Evolutionary conservation across 2,329 filamentous ascomycete species (phyloP).

Genomic region (Paecilomyces formosus): DNA sequence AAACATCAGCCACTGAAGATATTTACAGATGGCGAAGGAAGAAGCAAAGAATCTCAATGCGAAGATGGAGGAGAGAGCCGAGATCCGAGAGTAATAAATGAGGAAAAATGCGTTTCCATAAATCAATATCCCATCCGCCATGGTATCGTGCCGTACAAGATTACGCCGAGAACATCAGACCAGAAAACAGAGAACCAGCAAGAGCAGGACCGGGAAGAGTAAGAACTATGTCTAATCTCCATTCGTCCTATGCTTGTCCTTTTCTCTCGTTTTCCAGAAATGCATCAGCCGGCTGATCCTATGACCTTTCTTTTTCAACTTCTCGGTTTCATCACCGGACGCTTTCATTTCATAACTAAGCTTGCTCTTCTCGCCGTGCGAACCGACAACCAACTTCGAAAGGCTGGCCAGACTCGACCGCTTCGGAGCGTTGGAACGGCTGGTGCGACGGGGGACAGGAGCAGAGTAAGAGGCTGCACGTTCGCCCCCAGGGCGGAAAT

Average conservation of each 20-base stretch:
- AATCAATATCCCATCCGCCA: not conserved
- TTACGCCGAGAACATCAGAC: not conserved
- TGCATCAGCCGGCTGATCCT: slow-evolving; percentile 42
- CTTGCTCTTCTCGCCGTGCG: slow-evolving; percentile 38
- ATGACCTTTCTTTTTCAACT: slow-evolving; percentile 35
- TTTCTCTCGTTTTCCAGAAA: slow-evolving; percentile 44
- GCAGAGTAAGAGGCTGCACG: slow-evolving; percentile 39
- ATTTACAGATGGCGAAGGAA: not conserved
- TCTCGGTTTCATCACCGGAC: slow-evolving; percentile 30
- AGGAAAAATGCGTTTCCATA: not conserved
- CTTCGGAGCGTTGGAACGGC: slow-evolving; percentile 34
- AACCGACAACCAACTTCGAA: slow-evolving; percentile 38
- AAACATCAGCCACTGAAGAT: not conserved
- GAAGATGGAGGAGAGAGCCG: not conserved
- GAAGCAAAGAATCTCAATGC: not conserved
- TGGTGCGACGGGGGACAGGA: slow-evolving; percentile 29
- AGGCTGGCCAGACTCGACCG: slow-evolving; percentile 43
- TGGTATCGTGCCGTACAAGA: not conserved
- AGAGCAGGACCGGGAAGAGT: slow-evolving; percentile 4
- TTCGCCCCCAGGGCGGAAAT: slow-evolving; percentile 35
- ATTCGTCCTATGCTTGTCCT: slow-evolving; percentile 22
- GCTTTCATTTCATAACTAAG: slow-evolving; percentile 39
- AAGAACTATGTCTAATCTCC: slow-evolving; percentile 6
- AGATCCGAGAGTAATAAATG: not conserved
- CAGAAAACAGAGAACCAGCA: slow-evolving; percentile 10